phyloP scores from a whole-genome alignment of 2,329 filamentous ascomycete species.

The Paecilomyces variotii region DNA sequence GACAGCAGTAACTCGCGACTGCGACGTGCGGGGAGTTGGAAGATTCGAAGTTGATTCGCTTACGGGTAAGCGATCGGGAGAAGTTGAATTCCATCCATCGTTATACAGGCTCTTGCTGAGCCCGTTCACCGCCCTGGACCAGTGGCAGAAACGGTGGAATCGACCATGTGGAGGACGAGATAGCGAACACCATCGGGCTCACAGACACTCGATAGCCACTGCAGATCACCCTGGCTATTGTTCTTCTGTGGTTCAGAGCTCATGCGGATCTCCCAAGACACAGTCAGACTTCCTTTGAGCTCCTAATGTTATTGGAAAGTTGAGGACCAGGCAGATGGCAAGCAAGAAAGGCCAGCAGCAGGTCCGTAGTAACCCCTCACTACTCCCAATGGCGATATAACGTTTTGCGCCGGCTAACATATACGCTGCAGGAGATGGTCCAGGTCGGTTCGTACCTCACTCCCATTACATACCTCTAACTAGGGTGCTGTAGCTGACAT shows the following conservation, averaged over 20 bases:
- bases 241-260: neutral
- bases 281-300: neutral
- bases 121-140: neutral
- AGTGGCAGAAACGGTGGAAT: neutral
- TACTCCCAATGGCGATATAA: neutral
- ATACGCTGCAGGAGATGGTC: constrained; percentile 77
- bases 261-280: neutral
- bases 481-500: constrained; percentile 14
- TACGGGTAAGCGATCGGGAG: neutral
- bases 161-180: neutral
- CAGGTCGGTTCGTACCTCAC: constrained; percentile 79
- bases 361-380: constrained; percentile 44
- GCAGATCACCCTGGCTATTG: neutral
- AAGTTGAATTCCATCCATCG: neutral
- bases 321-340: constrained; percentile 21
- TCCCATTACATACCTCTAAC: constrained; percentile 7
- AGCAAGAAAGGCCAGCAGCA: constrained; percentile 57
- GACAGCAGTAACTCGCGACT: neutral
- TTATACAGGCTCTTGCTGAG: neutral
- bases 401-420: constrained; percentile 5
- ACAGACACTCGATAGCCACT: neutral
- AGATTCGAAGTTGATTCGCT: neutral
- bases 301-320: neutral
- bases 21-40: neutral
- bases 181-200: neutral